A percentile compares a stretch with the other conserved stretches of the same genome.
phyloP scores from a whole-genome alignment of 2,329 filamentous ascomycete genomes.

The Verticillium longisporum region DNA sequence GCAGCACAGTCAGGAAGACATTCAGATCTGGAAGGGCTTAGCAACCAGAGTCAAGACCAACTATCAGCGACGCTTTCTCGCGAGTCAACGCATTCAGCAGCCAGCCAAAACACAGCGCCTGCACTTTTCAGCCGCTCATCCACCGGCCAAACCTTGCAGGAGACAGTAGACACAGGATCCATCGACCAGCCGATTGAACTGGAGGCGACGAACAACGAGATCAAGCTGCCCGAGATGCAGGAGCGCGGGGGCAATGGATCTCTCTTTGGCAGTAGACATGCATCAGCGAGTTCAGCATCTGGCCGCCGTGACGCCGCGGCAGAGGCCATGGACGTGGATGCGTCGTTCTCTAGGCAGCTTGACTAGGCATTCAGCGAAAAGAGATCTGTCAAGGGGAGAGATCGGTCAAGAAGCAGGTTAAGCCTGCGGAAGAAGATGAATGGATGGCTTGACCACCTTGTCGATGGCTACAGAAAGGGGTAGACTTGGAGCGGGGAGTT shows the following conservation, averaged over 20 bases:
- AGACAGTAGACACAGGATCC: not conserved
- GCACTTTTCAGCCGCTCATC: conserved; percentile 11
- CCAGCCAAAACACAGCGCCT: conserved; percentile 16
- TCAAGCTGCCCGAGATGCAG: conserved; percentile 36
- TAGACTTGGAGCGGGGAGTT: not conserved
- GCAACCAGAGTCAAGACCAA: not conserved
- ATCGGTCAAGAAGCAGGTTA: not conserved
- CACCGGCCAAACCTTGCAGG: conserved; percentile 2
- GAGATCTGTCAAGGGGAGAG: not conserved
- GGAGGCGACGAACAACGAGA: not conserved
- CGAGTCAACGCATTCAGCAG: conserved; percentile 7
- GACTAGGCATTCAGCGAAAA: not conserved
- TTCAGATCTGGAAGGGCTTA: not conserved
- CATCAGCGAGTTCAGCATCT: conserved; percentile 6
- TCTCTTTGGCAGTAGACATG: conserved; percentile 17
- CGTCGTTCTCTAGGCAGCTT: conserved; percentile 3
- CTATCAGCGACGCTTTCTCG: conserved; percentile 8
- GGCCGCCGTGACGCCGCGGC: conserved; percentile 14
- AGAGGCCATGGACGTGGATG: conserved; percentile 31
- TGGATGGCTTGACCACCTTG: not conserved
- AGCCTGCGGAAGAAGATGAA: not conserved
- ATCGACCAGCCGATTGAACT: not conserved
- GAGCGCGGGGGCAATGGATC: conserved; percentile 23
- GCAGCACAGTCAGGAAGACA: conserved; percentile 4
- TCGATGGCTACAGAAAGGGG: not conserved